A percentile compares a stretch with the other conserved stretches of the same genome.
These are phyloP conservation scores for Mucor sp. DNA, from an alignment of 371 early-diverging fungal species.

Conservation along the genomic window DNA sequence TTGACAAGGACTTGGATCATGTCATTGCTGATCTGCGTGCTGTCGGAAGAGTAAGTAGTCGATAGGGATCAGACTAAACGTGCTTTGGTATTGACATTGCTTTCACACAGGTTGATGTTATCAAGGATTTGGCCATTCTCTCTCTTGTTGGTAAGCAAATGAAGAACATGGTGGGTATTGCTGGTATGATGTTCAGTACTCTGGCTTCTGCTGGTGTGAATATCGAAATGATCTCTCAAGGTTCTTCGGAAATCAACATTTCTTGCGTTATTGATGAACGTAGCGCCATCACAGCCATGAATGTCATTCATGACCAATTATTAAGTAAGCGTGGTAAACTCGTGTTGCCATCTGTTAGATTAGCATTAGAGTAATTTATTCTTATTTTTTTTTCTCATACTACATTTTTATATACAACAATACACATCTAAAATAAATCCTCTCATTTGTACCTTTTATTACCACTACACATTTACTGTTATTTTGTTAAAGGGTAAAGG, in stretches of 20 bases:
- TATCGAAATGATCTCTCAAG: constrained; percentile 99
- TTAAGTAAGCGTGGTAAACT: constrained; percentile 31
- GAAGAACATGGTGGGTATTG: constrained; percentile 95
- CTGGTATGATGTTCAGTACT: constrained; percentile 91
- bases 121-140: constrained; percentile 89
- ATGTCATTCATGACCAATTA: constrained; percentile 84
- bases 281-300: constrained; percentile 76
- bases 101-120: constrained; percentile 59
- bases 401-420: background rate
- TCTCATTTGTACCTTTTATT: background rate
- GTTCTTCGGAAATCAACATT: constrained; percentile 96
- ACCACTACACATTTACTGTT: too few species aligned
- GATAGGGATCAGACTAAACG: background rate
- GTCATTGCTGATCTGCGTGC: constrained; percentile 72
- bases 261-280: constrained; percentile 90
- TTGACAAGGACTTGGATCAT: constrained; percentile 63
- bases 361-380: constrained; percentile 19
- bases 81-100: background rate
- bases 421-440: background rate
- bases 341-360: constrained; percentile 25
- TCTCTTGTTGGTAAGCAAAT: constrained; percentile 96
- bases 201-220: constrained; percentile 89
- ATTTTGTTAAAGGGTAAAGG: constrained; percentile 10
- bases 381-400: background rate
- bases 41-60: constrained; percentile 64